Conservation (phyloP, 2,329 filamentous ascomycete genomes). For the Shiraia sp. region DNA sequence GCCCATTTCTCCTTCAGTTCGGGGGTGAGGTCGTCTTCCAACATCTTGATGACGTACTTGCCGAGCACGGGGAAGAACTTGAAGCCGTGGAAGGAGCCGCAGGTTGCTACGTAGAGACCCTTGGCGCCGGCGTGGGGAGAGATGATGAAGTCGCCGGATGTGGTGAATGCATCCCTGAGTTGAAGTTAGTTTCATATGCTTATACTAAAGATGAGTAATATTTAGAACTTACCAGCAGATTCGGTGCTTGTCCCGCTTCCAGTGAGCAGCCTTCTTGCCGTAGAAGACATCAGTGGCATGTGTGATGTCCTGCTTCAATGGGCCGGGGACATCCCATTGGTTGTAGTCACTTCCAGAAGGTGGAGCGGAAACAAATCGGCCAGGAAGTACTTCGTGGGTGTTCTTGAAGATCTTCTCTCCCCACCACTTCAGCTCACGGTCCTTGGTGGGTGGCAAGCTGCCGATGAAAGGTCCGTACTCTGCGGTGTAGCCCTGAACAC, state of each 20-base stretch:
- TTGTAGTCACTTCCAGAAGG: conserved; percentile 61
- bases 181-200: conserved; percentile 27
- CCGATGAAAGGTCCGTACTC: conserved; percentile 38
- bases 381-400: conserved; percentile 47
- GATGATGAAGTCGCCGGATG: conserved; percentile 60
- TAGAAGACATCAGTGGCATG: conserved; percentile 63
- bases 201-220: neutral
- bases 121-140: conserved; percentile 53
- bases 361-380: conserved; percentile 60
- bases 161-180: conserved; percentile 65
- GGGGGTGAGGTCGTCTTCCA: conserved; percentile 46
- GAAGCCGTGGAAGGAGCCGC: conserved; percentile 64
- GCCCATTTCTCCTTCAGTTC: conserved; percentile 66
- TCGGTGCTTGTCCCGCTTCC: conserved; percentile 65
- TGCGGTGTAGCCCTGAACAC: conserved; percentile 36
- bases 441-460: conserved; percentile 37
- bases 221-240: conserved; percentile 63
- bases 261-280: conserved; percentile 58
- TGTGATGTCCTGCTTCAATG: conserved; percentile 63
- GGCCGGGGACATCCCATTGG: conserved; percentile 64
- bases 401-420: conserved; percentile 43
- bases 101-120: conserved; percentile 61
- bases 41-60: conserved; percentile 56
- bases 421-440: conserved; percentile 42
- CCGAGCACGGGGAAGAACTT: conserved; percentile 64